phyloP scores from a whole-genome alignment of 306 rosid genomes.

The Quercus aquifolioides region DNA sequence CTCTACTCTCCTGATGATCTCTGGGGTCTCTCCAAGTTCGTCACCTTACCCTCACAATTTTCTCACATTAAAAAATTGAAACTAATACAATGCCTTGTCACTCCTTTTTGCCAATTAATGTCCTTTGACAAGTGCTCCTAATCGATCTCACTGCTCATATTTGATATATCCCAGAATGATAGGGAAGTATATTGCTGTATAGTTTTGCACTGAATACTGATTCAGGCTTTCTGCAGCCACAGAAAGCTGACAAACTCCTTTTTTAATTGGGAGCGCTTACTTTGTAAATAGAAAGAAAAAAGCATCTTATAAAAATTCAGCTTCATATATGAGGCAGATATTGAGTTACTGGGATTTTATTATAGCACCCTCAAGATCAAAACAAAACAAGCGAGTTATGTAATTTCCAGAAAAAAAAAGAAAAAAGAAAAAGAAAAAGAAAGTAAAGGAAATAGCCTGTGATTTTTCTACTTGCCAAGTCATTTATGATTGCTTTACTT shows the following conservation, averaged over 20 bases:
- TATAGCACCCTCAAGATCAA: neutral
- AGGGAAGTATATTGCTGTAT: neutral
- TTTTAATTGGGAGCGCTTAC: neutral
- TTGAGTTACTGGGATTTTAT: neutral
- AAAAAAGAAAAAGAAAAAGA: too few species aligned
- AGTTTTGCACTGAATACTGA: neutral
- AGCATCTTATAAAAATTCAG: neutral
- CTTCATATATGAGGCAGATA: neutral
- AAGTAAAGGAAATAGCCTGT: too few species aligned
- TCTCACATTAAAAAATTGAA: neutral
- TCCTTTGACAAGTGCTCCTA: slow-evolving; percentile 1
- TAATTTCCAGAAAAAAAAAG: too few species aligned
- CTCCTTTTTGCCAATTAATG: neutral
- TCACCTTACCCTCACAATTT: neutral
- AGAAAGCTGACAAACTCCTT: neutral
- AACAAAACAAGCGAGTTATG: neutral
- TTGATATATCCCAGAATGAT: slow-evolving; percentile 2
- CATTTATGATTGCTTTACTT: neutral
- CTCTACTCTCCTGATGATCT: neutral
- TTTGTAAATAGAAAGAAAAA: neutral
- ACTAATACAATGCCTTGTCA: neutral
- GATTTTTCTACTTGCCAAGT: neutral
- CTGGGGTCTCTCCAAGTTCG: neutral
- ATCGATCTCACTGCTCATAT: neutral
- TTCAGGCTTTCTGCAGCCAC: neutral